Evolutionary conservation across 257 asterid species (phyloP), one percentile per base, ranked within the genome.

Genomic region (Misopates orontium): DNA sequence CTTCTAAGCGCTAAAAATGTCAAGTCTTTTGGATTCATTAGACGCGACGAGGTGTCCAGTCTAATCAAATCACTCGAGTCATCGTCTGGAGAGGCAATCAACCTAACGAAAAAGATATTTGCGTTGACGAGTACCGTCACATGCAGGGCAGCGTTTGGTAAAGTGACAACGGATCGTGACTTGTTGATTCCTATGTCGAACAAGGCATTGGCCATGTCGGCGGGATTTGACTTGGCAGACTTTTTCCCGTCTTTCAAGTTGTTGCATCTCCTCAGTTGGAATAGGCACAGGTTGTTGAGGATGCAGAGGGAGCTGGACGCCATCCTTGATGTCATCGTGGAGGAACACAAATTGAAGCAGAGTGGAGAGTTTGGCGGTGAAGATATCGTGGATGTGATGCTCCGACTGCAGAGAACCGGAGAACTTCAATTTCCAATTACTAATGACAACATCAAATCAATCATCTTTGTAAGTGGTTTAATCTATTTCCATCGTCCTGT

Each of bases 251-350:
- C 65, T 0, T 4, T 60, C 39, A 39, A 56, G 20, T 32, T 67
- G 18, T 56, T 73, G 56, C 28, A 58, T 25, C 17, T 23, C 56
- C n/a, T 72, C 6, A 72, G 75, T 25, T 73, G 77, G 75, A 68
- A 62, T 54, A 76, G 62, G 69, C 39, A 47, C 4, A 61, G 53
- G 71, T 17, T 79, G 75, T 5, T 60, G 69, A 76, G 66, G 69
- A 48, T 75, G 60, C 59, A 67, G 23, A 10, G 18, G 20, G 49
- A 64, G 24, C 19, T 78, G 60, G 86, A 81, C 39, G 18, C 17
- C 52, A 56, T 81, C 47, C 71, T 81, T 21, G 78, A 78, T 39
- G 47, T 22, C 22, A 67, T 81, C 0, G 65, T 72, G 0, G 49
- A 56, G 36, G 77, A 75, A 57, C 83, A 81, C 17, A 58, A n/a